Evolutionary conservation across 2,329 filamentous ascomycete species (phyloP), one percentile per base, ranked within the genome.

Genomic region (Alternaria incomplexa): DNA sequence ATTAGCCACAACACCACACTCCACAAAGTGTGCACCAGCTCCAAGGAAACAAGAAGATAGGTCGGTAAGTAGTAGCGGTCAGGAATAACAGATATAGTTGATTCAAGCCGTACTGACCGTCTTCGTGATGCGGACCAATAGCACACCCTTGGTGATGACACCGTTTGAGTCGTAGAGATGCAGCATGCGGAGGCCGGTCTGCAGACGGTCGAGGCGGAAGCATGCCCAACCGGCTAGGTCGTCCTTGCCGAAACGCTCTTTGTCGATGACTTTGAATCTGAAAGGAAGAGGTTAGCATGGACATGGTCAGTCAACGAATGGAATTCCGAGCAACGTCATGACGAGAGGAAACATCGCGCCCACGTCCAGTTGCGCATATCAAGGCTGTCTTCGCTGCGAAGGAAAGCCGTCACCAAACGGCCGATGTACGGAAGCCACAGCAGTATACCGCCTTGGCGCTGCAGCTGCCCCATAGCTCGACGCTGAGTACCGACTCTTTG

Each of bases 141-240:
- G 74, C 13, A 89, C 85, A 0, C 92, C 93, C 22, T 88, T 85
- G 3, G 87, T 91, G 60, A 88, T 80, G 28, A 84, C 82, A 1
- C 93, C 93, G 65, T 89, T 85, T 25, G 85, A 83, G 75, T 97
- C 90, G 66, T 91, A 84, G 61, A 98, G 81, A 71, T 90, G 91
- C 59, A 98, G 84, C 68, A 97, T 89, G 11, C 93, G 85, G 70
- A 92, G 91, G 1, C 96, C 95, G 32, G 86, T 82, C 63, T 88
- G 88, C 62, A 97, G 79, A 8, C 93, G 87, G 80, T 97, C 93
- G 22, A 98, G 86, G 43, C 93, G 87, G 70, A 97, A 90, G 74
- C 93, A 97, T 2, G 92, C 89, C 96, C 96, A 98, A 3, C 91
- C 93, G 11, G 93, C 90, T 60, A 97, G 80, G 62, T 91, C 87